Evolutionary conservation across 2,329 filamentous ascomycete species (phyloP), one percentile per base, ranked within the genome.

Genomic region (Epicoccum sorghinum): DNA sequence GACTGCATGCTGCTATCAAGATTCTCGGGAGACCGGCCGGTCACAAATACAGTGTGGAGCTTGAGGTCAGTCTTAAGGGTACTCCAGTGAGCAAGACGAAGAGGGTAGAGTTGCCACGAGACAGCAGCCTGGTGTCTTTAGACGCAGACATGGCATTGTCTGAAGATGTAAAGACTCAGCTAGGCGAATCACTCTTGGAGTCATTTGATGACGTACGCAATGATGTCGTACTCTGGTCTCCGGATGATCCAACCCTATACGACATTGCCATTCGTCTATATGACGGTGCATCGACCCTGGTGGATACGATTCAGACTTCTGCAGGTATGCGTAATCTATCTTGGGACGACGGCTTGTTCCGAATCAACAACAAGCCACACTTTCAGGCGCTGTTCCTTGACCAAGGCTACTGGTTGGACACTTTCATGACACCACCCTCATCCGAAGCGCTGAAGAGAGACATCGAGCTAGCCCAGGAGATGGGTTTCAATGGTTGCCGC

Each of bases 401-500:
- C 68, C 84, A 87, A 69, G 84, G 85, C 37, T 87, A 87, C 74
- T 87, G 85, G 85, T 83, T 83, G 1, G 75, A 80, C 3, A 85
- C 84, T 0, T 80, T 85, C 57, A 79, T 86, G 75, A 87, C 85
- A 4, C 83, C 84, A 1, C 83, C 84, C 0, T 77, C 77, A 0
- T 69, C 75, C 0, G 71, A 78, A 7, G 77, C 75, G 3, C 67
- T 85, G 13, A 65, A 63, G 62, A 65, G 55, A 37, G 61, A 65
- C 44, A 51, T 53, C 38, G 50, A 38, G 46, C 53, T 56, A 42
- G 51, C 58, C 37, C 56, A 57, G 43, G 60, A 59, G 53, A 85
- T 87, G 82, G 85, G 85, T 7, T 84, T 87, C 75, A 86, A 87
- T 65, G 85, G 84, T 1, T 87, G 84, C 66, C 79, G 85, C 52